Evolutionary conservation across 495 filamentous ascomycete species (phyloP), one percentile per base, ranked within the genome.

Genomic region (Neurospora africana): DNA sequence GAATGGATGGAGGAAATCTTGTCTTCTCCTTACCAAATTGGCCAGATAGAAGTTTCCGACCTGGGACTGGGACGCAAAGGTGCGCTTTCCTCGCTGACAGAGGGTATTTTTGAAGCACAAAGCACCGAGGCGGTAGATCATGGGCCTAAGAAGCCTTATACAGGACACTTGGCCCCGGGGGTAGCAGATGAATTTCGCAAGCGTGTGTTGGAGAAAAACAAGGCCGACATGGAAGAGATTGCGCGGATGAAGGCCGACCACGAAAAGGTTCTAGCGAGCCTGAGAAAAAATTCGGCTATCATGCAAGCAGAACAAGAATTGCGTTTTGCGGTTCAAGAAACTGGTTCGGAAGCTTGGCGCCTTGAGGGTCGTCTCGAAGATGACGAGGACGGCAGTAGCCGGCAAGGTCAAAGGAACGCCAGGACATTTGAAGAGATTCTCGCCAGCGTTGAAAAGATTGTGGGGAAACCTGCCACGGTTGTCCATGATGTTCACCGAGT

Each of bases 1-100:
- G 94, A 97, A 80, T 98, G 94, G 95, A 97, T 98, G 92, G 95
- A 97, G 76, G 94, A 99, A 81, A 89, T 99, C n/a, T 86, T 97
- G 65, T 91, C 90, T 3, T 97, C 93, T 0, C 92, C 93, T 0
- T 97, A 94, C 75, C 84, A 90, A 21, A 92, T 92, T 71, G 85
- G 85, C 30, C 91, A 95, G 75, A 95, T 99, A 67, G 88, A 89
- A n/a, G 92, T 94, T 6, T 87, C 93, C 4, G 94, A 97, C 76
- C 86, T 98, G 10, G 94, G 93, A 0, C 81, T 98, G 4, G 95
- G 95, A 6, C 87, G 93, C 7, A 92, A 91, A 78, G 95, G 95
- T 15, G 92, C 94, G 78, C 89, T 99, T 17, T 89, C 91, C 47
- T 84, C 85, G 2, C 83, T 99, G 19, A 98, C 95, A 1, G 88